Evolutionary conservation across 148 eudicot genomes (phyloP), one percentile per base, ranked within the genome.

Genomic region (Diospyros kaki): DNA sequence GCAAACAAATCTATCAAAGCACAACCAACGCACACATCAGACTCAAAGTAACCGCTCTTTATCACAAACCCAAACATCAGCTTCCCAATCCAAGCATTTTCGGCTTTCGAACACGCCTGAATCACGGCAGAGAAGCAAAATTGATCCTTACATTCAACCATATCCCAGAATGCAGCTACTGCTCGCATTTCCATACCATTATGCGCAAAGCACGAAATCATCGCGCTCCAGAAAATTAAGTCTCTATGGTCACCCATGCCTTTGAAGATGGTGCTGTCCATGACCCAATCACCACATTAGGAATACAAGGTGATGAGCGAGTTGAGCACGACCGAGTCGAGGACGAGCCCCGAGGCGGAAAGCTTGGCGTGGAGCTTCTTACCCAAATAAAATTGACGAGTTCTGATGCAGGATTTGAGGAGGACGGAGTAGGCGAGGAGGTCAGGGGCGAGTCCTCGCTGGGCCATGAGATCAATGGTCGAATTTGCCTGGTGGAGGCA

Each of bases 261-360:
- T 9, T 77, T 63, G 28, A 86, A 88, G 58, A 86, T 81, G 12
- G 72, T 69, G 45, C 58, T 48, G 43, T 86, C 87, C 53, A 68
- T 82, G 7, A 10, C 63, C 87, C 83, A 84, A 69, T 84, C 89
- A n/a, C 92, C 88, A 44, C 64, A 82, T 80, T 88, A 84, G n/a
- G 87, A 80, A 61, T 88, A 88, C 52, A 88, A 51, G 5, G 77
- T 39, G 75, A 76, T 74, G 79, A 75, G 0, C 28, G 28, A 28
- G 28, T 28, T 28, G 28, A 28, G 28, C 28, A 28, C 28, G 28
- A 28, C 28, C 28, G 28, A 28, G 28, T 28, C 28, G 28, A 28
- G 28, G 28, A 28, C 28, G 28, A 28, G 28, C 28, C 28, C 28
- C 28, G 28, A 28, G 28, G 28, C 28, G 28, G 28, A 28, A 28